A percentile compares a stretch with the other conserved stretches of the same genome.
phyloP scores from a whole-genome alignment of 257 asterid species.

The Catharanthus roseus region DNA sequence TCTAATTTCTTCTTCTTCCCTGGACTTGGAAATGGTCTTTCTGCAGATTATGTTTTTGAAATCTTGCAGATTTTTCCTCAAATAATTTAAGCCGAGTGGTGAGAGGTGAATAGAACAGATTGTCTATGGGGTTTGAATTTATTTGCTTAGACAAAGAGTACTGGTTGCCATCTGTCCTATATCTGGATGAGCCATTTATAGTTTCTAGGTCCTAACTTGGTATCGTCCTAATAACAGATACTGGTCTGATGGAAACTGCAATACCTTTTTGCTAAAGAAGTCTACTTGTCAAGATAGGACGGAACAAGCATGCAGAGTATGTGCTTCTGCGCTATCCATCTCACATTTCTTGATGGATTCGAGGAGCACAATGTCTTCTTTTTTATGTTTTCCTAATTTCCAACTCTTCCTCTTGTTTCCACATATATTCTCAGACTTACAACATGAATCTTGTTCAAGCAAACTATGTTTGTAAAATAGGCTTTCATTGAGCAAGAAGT shows the following conservation, averaged over 20 bases:
- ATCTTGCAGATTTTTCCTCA: not conserved
- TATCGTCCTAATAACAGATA: not conserved
- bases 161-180: not conserved
- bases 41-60: not conserved
- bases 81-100: not conserved
- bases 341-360: not conserved
- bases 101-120: not conserved
- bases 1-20: not conserved
- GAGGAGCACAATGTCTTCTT: not conserved
- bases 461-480: not conserved
- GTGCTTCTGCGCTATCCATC: not conserved
- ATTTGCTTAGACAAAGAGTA: not conserved
- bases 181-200: not conserved
- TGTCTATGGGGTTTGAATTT: not conserved
- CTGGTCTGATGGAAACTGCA: not conserved
- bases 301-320: not conserved
- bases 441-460: constrained; percentile 1
- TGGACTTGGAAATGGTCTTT: not conserved
- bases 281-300: not conserved
- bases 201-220: not conserved
- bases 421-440: not conserved
- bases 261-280: not conserved
- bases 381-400: not conserved
- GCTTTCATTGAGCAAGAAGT: not conserved
- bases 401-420: not conserved